Percentiles rank a stretch among this genome's conserved stretches.
Evolutionary conservation across 2,329 filamentous ascomycete species (phyloP).

Genomic region (Calonectria ilicicola): DNA sequence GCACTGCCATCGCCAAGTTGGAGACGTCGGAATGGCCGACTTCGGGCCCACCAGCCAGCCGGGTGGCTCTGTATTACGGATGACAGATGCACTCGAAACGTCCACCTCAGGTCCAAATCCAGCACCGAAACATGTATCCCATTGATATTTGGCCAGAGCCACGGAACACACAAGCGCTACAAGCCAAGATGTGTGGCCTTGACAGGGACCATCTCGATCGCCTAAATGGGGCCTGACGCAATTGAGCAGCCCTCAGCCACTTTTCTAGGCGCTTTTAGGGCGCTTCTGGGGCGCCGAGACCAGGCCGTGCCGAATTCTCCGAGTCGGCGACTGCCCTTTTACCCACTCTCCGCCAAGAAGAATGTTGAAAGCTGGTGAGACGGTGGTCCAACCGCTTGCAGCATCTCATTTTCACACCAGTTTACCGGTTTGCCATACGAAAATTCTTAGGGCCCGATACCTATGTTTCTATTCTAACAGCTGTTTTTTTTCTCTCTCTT

Average conservation of each 20-base stretch:
- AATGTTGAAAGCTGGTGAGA: not conserved
- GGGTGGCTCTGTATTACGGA: not conserved
- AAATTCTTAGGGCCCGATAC: not conserved
- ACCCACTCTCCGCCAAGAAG: not conserved
- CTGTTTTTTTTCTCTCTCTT: not conserved
- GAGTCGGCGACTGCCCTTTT: not conserved
- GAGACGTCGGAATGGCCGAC: constrained; percentile 18
- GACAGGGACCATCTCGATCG: not conserved
- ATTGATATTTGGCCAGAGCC: not conserved
- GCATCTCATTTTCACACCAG: not conserved
- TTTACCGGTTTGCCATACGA: not conserved
- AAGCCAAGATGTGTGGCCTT: not conserved
- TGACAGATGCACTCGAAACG: not conserved
- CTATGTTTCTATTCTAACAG: not conserved
- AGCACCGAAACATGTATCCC: not conserved
- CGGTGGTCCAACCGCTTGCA: not conserved
- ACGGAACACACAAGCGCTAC: not conserved
- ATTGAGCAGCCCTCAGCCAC: not conserved
- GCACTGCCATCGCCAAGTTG: constrained; percentile 17
- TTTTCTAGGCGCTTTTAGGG: not conserved
- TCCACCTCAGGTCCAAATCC: not conserved
- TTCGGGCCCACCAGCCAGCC: constrained; percentile 10
- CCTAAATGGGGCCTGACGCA: not conserved
- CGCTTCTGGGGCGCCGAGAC: constrained; percentile 9
- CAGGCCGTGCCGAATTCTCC: constrained; percentile 8